Evolutionary conservation across 2,329 filamentous ascomycete species (phyloP), one percentile per base, ranked within the genome.

Genomic region (Corynespora cassiicola): DNA sequence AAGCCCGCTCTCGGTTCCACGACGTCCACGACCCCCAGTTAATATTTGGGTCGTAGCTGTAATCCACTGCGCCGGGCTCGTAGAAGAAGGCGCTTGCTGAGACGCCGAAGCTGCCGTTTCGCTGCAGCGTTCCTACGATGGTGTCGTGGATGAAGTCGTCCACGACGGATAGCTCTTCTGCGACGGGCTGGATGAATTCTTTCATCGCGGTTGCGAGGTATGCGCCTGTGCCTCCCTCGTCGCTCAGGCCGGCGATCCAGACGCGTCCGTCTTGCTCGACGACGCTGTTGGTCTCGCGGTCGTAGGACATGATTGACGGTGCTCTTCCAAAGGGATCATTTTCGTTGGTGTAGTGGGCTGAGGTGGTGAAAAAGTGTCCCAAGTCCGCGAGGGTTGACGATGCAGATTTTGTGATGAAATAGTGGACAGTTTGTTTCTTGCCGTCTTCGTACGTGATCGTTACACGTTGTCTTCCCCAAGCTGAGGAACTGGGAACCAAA

Each of bases 231-330:
- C 81, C 81, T 1, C 71, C 80, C 61, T 84, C 81, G 39, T 84
- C 80, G 38, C 78, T 82, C 1, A 84, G 68, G 0, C 81, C 81
- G 1, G 80, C 73, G 4, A 84, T 75, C 80, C 80, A 84, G 6
- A 74, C 79, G 1, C 81, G 72, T 1, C 68, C 39, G 48, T 72
- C 60, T 73, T 79, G 54, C 64, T 75, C 42, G 7, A 72, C 68
- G n/a, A 62, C 58, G 6, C 50, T 47, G 12, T 61, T 46, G 6
- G 50, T 46, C 9, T 61, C 56, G 24, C 59, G 51, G 50, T 84
- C 79, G 45, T 82, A 84, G 0, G 74, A 75, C 62, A 84, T 77
- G 40, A 81, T 70, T 0, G 80, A 82, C 0, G 78, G 75, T 0
- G 74, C 71, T 19, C 81, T 71, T 1, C 70, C 61, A 45, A 84